Evolutionary conservation across 495 filamentous ascomycete genomes (phyloP).

Genomic region (Cercophora newfieldiana): DNA sequence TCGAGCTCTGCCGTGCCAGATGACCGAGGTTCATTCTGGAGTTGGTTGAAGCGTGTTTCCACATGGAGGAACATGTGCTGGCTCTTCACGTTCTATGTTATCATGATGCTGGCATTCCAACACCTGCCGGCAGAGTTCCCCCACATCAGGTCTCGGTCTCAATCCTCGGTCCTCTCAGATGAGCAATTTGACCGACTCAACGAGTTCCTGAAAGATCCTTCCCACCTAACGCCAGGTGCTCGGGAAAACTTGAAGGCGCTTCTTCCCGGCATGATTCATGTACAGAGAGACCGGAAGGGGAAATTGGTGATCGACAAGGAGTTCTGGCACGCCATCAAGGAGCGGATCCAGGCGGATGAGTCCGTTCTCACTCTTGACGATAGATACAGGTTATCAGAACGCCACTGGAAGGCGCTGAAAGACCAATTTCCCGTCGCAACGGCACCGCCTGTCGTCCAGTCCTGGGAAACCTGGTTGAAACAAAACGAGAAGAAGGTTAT

Average conservation of each 20-base stretch:
- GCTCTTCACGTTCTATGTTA: neutral
- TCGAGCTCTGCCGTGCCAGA: too few species aligned
- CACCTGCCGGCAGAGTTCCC: neutral
- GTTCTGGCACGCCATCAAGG: constrained; percentile 56
- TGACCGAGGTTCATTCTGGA: neutral
- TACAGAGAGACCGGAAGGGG: constrained; percentile 40
- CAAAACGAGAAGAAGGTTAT: constrained; percentile 37
- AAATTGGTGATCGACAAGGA: constrained; percentile 48
- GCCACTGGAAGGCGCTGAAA: constrained; percentile 39
- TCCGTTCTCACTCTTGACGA: constrained; percentile 34
- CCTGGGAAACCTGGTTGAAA: constrained; percentile 39
- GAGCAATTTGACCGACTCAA: constrained; percentile 29
- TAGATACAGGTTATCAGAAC: constrained; percentile 31
- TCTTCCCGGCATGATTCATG: constrained; percentile 38
- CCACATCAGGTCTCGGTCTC: neutral
- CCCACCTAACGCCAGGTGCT: constrained; percentile 15
- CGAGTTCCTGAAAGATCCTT: constrained; percentile 16
- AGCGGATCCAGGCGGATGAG: constrained; percentile 33
- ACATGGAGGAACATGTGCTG: neutral
- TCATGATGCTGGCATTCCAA: neutral
- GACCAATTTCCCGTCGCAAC: constrained; percentile 22
- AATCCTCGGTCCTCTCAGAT: constrained; percentile 20
- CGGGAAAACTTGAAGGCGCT: constrained; percentile 33
- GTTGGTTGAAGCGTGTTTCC: neutral
- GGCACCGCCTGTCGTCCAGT: constrained; percentile 20